Evolutionary conservation across 176 grass and related monocot genomes (phyloP).

Genomic region (Musa schizocarpa): DNA sequence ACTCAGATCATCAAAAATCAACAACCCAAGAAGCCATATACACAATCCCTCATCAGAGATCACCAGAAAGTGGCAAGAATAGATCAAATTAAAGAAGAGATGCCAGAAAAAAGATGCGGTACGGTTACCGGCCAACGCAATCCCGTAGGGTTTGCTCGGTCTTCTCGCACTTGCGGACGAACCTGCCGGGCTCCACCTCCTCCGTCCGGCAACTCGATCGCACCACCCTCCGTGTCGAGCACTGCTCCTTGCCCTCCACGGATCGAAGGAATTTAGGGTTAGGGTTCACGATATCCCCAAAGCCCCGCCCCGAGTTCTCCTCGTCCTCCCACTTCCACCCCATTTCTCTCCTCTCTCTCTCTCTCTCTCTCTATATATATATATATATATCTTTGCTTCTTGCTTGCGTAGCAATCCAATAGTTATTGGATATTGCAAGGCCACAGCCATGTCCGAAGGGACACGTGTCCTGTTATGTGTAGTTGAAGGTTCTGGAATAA

Average conservation of each 20-base stretch:
- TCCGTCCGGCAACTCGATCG: conserved; percentile 62
- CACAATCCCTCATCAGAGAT: background rate
- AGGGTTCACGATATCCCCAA: conserved; percentile 23
- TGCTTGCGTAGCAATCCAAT: no score
- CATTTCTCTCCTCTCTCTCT: conserved; percentile 24
- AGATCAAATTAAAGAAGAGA: background rate
- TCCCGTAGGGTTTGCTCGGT: conserved; percentile 60
- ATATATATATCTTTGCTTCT: no score
- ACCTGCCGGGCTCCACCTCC: conserved; percentile 71
- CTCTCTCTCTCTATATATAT: background rate
- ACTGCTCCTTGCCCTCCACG: conserved; percentile 4
- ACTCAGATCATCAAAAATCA: background rate
- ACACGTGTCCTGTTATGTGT: no score
- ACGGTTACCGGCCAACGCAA: conserved; percentile 32
- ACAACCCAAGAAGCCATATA: background rate
- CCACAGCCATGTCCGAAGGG: no score
- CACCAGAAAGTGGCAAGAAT: background rate
- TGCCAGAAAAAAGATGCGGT: background rate
- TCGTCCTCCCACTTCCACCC: conserved; percentile 60
- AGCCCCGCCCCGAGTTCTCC: conserved; percentile 16
- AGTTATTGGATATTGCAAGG: no score
- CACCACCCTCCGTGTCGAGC: conserved; percentile 49
- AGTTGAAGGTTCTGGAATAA: no score
- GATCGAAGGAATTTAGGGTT: background rate
- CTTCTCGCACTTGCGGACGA: conserved; percentile 80